Evolutionary conservation across 495 filamentous ascomycete species (phyloP).

Genomic region (Durotheca rogersii): DNA sequence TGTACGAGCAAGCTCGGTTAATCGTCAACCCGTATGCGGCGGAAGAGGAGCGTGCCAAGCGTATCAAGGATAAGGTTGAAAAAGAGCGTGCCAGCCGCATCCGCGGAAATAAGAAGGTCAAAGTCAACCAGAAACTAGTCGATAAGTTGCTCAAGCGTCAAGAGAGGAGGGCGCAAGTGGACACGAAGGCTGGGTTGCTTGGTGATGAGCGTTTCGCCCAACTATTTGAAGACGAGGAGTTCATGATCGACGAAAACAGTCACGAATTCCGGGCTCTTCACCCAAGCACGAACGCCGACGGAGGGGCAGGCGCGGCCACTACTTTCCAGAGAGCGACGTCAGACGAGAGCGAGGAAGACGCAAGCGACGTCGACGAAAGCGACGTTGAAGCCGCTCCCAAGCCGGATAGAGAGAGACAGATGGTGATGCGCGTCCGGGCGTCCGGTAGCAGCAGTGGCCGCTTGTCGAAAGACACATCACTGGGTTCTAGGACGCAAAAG

Average conservation of each 20-base stretch:
- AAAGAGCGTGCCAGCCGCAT: slow-evolving; percentile 92
- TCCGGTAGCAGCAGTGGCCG: slow-evolving; percentile 61
- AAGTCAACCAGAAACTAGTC: slow-evolving; percentile 81
- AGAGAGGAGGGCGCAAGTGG: slow-evolving; percentile 74
- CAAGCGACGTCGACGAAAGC: slow-evolving; percentile 46
- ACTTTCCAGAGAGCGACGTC: slow-evolving; percentile 22
- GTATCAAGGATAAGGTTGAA: slow-evolving; percentile 87
- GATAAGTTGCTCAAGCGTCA: slow-evolving; percentile 79
- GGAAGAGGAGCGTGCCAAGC: slow-evolving; percentile 84
- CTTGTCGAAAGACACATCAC: slow-evolving; percentile 58
- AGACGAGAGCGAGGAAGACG: slow-evolving; percentile 41
- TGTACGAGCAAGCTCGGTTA: slow-evolving; percentile 92
- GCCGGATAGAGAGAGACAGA: slow-evolving; percentile 35
- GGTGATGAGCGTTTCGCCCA: slow-evolving; percentile 81
- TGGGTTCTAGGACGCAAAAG: slow-evolving; percentile 66
- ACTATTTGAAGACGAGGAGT: slow-evolving; percentile 91
- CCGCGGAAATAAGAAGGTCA: slow-evolving; percentile 86
- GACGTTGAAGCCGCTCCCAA: slow-evolving; percentile 40
- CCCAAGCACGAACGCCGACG: slow-evolving; percentile 63
- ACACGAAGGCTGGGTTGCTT: slow-evolving; percentile 62
- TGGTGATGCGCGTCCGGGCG: slow-evolving; percentile 67
- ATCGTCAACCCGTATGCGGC: slow-evolving; percentile 90
- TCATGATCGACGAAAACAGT: slow-evolving; percentile 87
- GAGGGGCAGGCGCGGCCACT: slow-evolving; percentile 22
- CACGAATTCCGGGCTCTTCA: slow-evolving; percentile 84